phyloP scores from a whole-genome alignment of 2,329 filamentous ascomycete genomes.

The Diaporthe longicolla region DNA sequence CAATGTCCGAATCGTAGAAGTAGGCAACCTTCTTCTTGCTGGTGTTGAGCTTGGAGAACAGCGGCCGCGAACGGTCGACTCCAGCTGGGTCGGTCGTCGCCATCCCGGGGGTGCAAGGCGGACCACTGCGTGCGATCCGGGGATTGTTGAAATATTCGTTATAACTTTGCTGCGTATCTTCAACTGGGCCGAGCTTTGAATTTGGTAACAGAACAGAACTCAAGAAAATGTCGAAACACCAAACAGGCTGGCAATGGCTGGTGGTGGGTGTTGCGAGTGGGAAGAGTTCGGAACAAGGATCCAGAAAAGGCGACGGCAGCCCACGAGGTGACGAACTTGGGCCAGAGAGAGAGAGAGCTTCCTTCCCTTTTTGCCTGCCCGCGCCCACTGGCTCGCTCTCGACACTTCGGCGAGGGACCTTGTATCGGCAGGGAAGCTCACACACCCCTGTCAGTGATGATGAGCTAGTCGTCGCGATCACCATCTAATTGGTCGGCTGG shows the following conservation, averaged over 20 bases:
- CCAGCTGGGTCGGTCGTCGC: conserved; percentile 53
- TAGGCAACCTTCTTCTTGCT: conserved; percentile 88
- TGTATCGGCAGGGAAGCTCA: conserved; percentile 5
- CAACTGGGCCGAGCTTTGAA: neutral
- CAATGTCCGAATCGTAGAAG: conserved; percentile 98
- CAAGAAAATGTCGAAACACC: neutral
- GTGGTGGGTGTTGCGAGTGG: neutral
- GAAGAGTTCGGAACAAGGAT: neutral
- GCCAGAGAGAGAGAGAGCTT: conserved; percentile 10
- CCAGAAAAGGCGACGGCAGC: conserved; percentile 5
- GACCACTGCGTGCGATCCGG: conserved; percentile 6
- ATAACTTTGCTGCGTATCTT: neutral
- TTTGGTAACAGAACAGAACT: neutral
- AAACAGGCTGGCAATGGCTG: neutral
- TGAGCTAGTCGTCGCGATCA: conserved; percentile 21
- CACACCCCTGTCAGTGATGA: conserved; percentile 29
- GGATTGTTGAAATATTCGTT: conserved; percentile 4
- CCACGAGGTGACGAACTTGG: conserved; percentile 17
- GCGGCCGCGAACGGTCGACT: conserved; percentile 60
- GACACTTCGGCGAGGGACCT: conserved; percentile 25
- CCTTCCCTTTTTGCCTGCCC: conserved; percentile 29
- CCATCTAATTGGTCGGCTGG: conserved; percentile 1
- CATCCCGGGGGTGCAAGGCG: conserved; percentile 36
- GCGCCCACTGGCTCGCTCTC: neutral
- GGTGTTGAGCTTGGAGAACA: conserved; percentile 60